phyloP scores from a whole-genome alignment of 2,329 filamentous ascomycete species.

The Exophiala dermatitidis region DNA sequence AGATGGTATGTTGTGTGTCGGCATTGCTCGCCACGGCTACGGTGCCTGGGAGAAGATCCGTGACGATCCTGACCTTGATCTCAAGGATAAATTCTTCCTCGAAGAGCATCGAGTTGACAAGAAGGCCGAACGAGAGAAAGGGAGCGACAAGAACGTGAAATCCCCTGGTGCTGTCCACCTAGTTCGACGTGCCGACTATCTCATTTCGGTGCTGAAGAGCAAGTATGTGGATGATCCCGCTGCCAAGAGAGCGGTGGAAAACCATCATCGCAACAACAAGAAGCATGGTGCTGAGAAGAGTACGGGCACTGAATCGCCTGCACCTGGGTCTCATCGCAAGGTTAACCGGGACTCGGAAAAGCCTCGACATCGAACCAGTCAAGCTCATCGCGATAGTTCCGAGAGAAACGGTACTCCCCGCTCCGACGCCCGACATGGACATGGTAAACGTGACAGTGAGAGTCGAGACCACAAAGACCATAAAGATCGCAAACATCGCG shows the following conservation, averaged over 20 bases:
- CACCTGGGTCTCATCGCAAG: constrained; percentile 38
- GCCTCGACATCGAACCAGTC: constrained; percentile 36
- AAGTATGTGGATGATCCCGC: constrained; percentile 63
- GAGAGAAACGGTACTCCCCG: constrained; percentile 40
- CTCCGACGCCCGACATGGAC: constrained; percentile 35
- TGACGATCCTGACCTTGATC: constrained; percentile 77
- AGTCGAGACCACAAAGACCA: constrained; percentile 24
- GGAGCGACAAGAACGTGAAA: constrained; percentile 57
- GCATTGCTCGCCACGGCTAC: constrained; percentile 88
- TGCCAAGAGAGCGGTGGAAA: constrained; percentile 74
- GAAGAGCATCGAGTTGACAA: constrained; percentile 98
- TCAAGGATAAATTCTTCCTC: constrained; percentile 86
- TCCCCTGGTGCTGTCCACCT: constrained; percentile 96
- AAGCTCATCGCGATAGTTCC: constrained; percentile 37
- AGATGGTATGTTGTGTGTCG: constrained; percentile 93
- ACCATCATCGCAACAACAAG: constrained; percentile 92
- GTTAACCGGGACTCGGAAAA: constrained; percentile 38
- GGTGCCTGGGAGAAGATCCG: constrained; percentile 93
- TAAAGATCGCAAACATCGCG: constrained; percentile 27
- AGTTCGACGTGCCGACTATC: constrained; percentile 87
- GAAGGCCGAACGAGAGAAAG: constrained; percentile 81
- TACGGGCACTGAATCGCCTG: constrained; percentile 37
- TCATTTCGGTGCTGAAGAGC: constrained; percentile 88
- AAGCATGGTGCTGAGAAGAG: constrained; percentile 41
- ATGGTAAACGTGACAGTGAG: constrained; percentile 29